Conservation (phyloP, 1,284 basidiomycete genomes). For the Pseudozyma sp. region DNA sequence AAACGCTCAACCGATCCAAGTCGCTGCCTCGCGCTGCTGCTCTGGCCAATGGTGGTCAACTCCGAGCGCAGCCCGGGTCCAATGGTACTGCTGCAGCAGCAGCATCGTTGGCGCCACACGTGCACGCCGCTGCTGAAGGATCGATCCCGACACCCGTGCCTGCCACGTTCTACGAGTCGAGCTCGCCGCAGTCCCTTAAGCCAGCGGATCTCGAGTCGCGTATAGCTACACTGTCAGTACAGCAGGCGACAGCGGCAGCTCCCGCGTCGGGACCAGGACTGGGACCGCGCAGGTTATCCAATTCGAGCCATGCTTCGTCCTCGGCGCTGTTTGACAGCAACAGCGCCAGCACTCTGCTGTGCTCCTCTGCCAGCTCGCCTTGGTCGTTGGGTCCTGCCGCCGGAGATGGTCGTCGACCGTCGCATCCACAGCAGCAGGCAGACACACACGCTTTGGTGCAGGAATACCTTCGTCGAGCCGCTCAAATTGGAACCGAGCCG, state of each 20-base stretch:
- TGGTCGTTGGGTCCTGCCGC: constrained; percentile 31
- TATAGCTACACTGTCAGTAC: constrained; percentile 34
- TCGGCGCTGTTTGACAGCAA: constrained; percentile 42
- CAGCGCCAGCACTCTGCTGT: constrained; percentile 34
- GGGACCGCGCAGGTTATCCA: constrained; percentile 23
- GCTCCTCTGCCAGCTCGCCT: constrained; percentile 40
- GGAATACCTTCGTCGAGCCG: constrained; percentile 40
- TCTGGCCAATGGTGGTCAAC: constrained; percentile 23
- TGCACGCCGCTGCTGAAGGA: constrained; percentile 2
- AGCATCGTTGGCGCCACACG: constrained; percentile 10
- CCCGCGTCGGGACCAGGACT: not conserved
- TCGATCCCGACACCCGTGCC: constrained; percentile 14
- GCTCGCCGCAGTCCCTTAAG: constrained; percentile 14
- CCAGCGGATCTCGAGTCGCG: constrained; percentile 36
- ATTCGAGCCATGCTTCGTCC: constrained; percentile 38
- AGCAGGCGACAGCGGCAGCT: constrained; percentile 5
- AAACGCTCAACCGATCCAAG: constrained; percentile 57
- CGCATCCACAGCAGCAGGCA: constrained; percentile 30
- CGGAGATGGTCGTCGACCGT: constrained; percentile 6
- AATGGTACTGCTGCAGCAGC: constrained; percentile 4
- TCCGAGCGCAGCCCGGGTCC: constrained; percentile 2
- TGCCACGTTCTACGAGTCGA: constrained; percentile 23
- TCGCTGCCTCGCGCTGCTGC: constrained; percentile 44
- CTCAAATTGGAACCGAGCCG: constrained; percentile 17
- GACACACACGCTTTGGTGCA: constrained; percentile 45